phyloP scores from a whole-genome alignment of 352 stramenopile species.

The Globisporangium radiosum region DNA sequence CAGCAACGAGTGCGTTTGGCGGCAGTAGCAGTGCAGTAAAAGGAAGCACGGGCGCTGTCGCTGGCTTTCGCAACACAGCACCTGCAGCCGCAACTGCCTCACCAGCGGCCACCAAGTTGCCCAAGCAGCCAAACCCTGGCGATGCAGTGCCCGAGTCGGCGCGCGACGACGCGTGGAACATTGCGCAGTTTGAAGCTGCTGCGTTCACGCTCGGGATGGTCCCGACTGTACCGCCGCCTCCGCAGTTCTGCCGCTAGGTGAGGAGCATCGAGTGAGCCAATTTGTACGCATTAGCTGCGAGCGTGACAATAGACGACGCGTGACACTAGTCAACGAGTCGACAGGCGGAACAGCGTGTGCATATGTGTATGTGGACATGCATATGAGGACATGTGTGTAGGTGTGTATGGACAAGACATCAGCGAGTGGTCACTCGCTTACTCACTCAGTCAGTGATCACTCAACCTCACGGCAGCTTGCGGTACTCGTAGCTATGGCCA shows the following conservation, averaged over 20 bases:
- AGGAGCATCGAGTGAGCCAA: too few relatives aligned
- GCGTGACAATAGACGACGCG: too few relatives aligned
- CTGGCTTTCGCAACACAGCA: slow-evolving; percentile 1
- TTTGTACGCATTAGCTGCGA: too few relatives aligned
- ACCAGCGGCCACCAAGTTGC: too few relatives aligned
- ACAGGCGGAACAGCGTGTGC: not conserved
- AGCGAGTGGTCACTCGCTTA: too few relatives aligned
- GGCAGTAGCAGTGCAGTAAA: not conserved
- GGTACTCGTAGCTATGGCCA: slow-evolving; percentile 2
- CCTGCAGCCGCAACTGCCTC: not conserved
- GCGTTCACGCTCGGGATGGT: slow-evolving; percentile 58
- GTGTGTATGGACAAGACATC: too few relatives aligned
- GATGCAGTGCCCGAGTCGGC: not conserved
- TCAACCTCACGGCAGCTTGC: slow-evolving; percentile 1
- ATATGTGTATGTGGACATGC: not conserved
- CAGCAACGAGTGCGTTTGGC: slow-evolving; percentile 32
- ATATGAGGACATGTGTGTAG: not conserved
- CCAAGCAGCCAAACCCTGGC: slow-evolving; percentile 3
- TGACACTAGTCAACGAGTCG: not conserved
- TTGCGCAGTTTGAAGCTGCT: slow-evolving; percentile 40
- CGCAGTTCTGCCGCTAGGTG: slow-evolving; percentile 40
- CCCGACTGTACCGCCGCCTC: slow-evolving; percentile 43
- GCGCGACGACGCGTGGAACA: slow-evolving; percentile 60
- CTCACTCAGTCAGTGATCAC: too few relatives aligned
- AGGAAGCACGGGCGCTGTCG: not conserved